phyloP scores from a whole-genome alignment of 306 rosid species.

The Cicer judaicum region DNA sequence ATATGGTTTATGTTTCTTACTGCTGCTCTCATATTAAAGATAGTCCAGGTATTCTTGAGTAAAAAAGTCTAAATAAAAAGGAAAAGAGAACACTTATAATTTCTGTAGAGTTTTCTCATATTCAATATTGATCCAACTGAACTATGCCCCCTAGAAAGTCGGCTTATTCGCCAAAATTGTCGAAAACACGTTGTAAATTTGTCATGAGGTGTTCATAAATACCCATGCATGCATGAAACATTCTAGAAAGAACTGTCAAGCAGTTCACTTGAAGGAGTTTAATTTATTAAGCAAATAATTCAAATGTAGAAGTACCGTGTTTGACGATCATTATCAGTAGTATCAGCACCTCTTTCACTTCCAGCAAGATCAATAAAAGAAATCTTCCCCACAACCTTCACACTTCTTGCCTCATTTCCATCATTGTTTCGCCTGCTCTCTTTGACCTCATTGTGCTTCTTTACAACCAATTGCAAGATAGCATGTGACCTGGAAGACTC shows the following conservation, averaged over 20 bases:
- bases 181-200: neutral
- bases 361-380: slow-evolving; percentile 99
- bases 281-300: slow-evolving; percentile 16
- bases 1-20: neutral
- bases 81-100: neutral
- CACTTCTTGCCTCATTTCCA: slow-evolving; percentile 78
- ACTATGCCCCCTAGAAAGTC: slow-evolving; percentile 5
- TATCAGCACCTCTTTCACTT: slow-evolving; percentile 99
- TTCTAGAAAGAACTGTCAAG: slow-evolving; percentile 24
- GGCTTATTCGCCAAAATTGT: slow-evolving; percentile 23
- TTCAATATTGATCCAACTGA: slow-evolving; percentile 16
- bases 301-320: slow-evolving; percentile 66
- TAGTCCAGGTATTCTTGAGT: slow-evolving; percentile 15
- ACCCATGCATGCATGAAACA: slow-evolving; percentile 13
- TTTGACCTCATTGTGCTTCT: slow-evolving; percentile 86
- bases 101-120: slow-evolving; percentile 5
- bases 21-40: neutral
- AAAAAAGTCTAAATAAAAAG: slow-evolving; percentile 3
- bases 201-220: slow-evolving; percentile 4
- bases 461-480: slow-evolving; percentile 84
- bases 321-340: slow-evolving; percentile 98
- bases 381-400: slow-evolving; percentile 93
- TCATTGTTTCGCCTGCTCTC: slow-evolving; percentile 79
- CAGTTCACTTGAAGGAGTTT: slow-evolving; percentile 12
- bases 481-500: slow-evolving; percentile 99